Base-by-base conservation (phyloP, 192 early-diverging fungal species). In the Jimgerdemannia flammicorona region DNA sequence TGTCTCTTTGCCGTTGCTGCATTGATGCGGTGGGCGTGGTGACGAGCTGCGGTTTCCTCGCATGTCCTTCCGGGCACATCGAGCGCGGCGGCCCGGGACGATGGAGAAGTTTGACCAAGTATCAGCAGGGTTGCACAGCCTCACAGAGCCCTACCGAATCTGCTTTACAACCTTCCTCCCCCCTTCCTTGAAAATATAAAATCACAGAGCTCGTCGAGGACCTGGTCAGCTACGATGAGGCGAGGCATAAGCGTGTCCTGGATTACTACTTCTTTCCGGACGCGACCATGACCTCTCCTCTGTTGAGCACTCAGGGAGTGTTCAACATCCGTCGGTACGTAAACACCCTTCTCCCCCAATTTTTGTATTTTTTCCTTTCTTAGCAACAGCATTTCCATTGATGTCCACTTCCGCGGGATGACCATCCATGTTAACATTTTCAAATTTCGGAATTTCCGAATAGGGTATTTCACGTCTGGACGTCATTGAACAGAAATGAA, bases 261-360 rank as follows among this genome's bases (percentile, higher is more conserved):
- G 84, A 87, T 17, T 84, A 84, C 39, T 89, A 85, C 64, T 89
- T 87, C 74, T 83, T 80, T 7, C 70, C 75, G 64, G 86, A 84
- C 70, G 87, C 87, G 42, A 75, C 77, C 44, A 80, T 87, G 64
- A 70, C 78, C 9, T 85, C 85, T 43, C 87, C 87, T 49, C 73
- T 87, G 43, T 70, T 89, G 73, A 86, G 79, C 3, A 81, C 83
- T 20, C 74, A 86, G 59, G 86, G 87, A 10, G 71, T 81, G 18
- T 72, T 79, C 14, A 86, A 87, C 64, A 89, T 89, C 44, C 83
- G 80, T 71, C 81, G 86, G 86, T 66, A 85, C 78, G 29, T 80
- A 29, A 29, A 29, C 29, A 29, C 29, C 29, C 29, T 29, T 29
- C 29, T 29, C 29, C 29, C 29, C 29, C 29, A 29, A 29, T 29